Base-by-base conservation (phyloP, 495 filamentous ascomycete genomes). In the Xylaria scruposa region DNA sequence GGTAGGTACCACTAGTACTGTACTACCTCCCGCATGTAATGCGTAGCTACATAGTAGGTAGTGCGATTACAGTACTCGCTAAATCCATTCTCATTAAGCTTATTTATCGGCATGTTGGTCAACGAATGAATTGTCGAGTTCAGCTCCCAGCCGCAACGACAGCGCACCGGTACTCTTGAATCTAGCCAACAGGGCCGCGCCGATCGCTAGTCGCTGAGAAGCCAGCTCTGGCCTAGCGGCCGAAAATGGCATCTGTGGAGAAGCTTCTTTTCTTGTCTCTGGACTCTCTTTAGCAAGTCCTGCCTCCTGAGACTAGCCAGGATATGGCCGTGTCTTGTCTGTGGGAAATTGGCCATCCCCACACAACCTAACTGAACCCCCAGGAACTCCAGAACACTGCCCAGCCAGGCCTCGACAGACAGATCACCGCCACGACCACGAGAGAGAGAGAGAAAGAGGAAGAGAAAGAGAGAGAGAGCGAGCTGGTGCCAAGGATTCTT, bases 211-310 rank as follows among this genome's bases (percentile, higher is more conserved):
- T 31, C n/a, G 49, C 21, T 38, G 31, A 4, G 21, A 29, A 31
- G 49, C 46, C 47, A 67, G 64, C 64, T 24, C 47, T 44, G 63
- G 63, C 19, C 46, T 38, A 46, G 63, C 63, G 49, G 47, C 64
- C 49, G 65, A 56, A 56, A 67, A 67, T 67, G 65, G 49, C 44
- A 67, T 67, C 65, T 67, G 65, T 67, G 65, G 65, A 67, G 65
- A 67, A 67, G 65, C 65, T 56, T 67, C 65, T 56, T 67, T 67
- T 54, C 49, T 29, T 42, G 49, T 56, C 65, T 42, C 64, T 60
- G 58, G 31, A n/a, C 33, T 21, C 17, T 31, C 7, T 31, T 10
- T 33, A 19, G 62, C 15, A 17, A 29, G 44, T 36, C 58, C 33
- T 49, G 49, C 49, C 65, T 67, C 65, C 65, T 67, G 65, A 67